phyloP scores from a whole-genome alignment of 2,329 filamentous ascomycete genomes.

The Cercospora sp. region DNA sequence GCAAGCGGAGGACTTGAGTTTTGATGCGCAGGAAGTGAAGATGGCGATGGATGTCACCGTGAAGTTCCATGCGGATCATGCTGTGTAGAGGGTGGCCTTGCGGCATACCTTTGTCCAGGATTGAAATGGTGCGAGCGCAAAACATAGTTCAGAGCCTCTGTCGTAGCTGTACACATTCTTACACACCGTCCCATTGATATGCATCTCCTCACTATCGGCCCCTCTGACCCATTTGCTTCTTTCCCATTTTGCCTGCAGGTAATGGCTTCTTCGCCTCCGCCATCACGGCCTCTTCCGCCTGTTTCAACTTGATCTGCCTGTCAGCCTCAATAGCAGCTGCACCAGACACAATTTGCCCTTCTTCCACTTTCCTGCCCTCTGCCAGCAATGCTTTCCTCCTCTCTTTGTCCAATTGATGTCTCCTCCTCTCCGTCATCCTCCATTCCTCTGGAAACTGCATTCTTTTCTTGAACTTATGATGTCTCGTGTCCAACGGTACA shows the following conservation, averaged over 20 bases:
- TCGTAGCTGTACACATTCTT: constrained; percentile 6
- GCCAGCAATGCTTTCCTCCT: constrained; percentile 55
- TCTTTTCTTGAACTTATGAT: constrained; percentile 70
- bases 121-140: not conserved
- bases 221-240: constrained; percentile 35
- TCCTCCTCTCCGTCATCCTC: constrained; percentile 72
- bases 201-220: constrained; percentile 1
- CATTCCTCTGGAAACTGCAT: constrained; percentile 78
- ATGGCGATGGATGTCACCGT: constrained; percentile 29
- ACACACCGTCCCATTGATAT: not conserved
- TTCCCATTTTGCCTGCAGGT: constrained; percentile 36
- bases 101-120: not conserved
- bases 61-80: constrained; percentile 28
- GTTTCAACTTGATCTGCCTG: constrained; percentile 29
- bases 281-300: constrained; percentile 37
- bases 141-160: not conserved
- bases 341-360: constrained; percentile 46
- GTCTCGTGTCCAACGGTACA: constrained; percentile 83
- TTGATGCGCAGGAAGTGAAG: constrained; percentile 29
- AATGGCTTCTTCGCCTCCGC: constrained; percentile 34
- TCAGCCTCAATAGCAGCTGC: constrained; percentile 34
- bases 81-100: not conserved
- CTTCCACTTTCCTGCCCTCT: constrained; percentile 58
- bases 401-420: constrained; percentile 62
- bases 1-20: constrained; percentile 23